Evolutionary conservation across 257 asterid genomes (phyloP).

Genomic region (Capsicum baccatum): DNA sequence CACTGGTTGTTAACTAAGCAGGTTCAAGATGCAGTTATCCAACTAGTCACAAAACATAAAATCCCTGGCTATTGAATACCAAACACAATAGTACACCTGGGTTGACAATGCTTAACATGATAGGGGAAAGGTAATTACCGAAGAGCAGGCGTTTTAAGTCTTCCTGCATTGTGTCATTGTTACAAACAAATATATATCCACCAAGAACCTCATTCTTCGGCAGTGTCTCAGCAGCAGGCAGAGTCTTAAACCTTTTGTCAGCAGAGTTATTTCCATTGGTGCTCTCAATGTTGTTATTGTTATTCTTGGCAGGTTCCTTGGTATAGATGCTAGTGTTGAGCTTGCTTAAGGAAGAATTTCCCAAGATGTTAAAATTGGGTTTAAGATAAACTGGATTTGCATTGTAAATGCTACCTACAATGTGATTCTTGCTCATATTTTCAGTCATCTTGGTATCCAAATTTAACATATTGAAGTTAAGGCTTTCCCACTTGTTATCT

Average conservation of each 20-base stretch:
- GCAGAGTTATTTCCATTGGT: conserved; percentile 49
- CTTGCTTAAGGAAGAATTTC: conserved; percentile 59
- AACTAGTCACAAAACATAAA: not conserved
- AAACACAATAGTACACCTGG: not conserved
- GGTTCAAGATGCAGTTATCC: not conserved
- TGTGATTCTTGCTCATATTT: conserved; percentile 49
- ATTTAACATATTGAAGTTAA: conserved; percentile 74
- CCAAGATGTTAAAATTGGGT: conserved; percentile 48
- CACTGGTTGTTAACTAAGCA: conserved; percentile 19
- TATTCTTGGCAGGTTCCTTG: conserved; percentile 55
- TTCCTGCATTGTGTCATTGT: conserved; percentile 97
- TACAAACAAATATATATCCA: conserved; percentile 96
- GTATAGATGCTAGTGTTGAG: conserved; percentile 45
- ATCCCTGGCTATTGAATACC: not conserved
- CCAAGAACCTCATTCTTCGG: conserved; percentile 95
- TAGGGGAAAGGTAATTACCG: conserved; percentile 53
- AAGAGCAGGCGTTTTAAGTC: conserved; percentile 89
- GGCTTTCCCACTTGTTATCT: conserved; percentile 79
- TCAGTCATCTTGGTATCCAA: conserved; percentile 68
- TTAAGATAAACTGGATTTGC: conserved; percentile 68
- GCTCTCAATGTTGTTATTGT: conserved; percentile 52
- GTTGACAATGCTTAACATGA: conserved; percentile 17
- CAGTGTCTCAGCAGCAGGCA: conserved; percentile 92
- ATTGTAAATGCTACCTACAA: conserved; percentile 57
- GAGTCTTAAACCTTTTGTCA: conserved; percentile 94